These are phyloP conservation scores for Tetrapisispora phaffii DNA, from an alignment of 805 yeast species.

Conservation along the genomic window DNA sequence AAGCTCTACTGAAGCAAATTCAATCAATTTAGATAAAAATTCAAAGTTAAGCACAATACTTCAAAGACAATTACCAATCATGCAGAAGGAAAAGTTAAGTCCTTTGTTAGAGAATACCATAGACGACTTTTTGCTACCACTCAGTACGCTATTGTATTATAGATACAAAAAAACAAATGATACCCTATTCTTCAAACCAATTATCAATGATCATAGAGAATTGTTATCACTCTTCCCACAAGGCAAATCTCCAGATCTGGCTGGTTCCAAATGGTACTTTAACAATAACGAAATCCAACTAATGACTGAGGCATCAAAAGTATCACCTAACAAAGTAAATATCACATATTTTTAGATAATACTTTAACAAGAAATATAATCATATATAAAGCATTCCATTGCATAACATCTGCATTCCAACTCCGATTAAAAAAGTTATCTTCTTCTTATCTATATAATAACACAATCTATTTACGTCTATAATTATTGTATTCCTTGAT, in stretches of 20 bases:
- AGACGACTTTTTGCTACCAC: slow-evolving; percentile 23
- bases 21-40: neutral
- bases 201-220: slow-evolving; percentile 10
- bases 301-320: neutral
- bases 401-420: neutral
- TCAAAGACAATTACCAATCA: neutral
- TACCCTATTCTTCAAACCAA: slow-evolving; percentile 18
- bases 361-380: neutral
- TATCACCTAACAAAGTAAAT: neutral
- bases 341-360: neutral
- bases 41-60: neutral
- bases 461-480: neutral
- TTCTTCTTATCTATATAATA: neutral
- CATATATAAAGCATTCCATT: neutral
- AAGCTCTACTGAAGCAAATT: neutral
- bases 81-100: slow-evolving; percentile 6
- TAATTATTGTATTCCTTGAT: slow-evolving; percentile 14
- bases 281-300: slow-evolving; percentile 5
- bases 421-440: neutral
- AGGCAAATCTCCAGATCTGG: slow-evolving; percentile 20
- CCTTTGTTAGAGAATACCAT: slow-evolving; percentile 21
- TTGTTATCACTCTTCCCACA: slow-evolving; percentile 17
- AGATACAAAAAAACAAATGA: slow-evolving; percentile 26
- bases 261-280: slow-evolving; percentile 19
- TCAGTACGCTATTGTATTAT: slow-evolving; percentile 18